These are phyloP conservation scores for Fusarium proliferatum DNA, from an alignment of 2,329 filamentous ascomycete genomes.

Conservation along the genomic window DNA sequence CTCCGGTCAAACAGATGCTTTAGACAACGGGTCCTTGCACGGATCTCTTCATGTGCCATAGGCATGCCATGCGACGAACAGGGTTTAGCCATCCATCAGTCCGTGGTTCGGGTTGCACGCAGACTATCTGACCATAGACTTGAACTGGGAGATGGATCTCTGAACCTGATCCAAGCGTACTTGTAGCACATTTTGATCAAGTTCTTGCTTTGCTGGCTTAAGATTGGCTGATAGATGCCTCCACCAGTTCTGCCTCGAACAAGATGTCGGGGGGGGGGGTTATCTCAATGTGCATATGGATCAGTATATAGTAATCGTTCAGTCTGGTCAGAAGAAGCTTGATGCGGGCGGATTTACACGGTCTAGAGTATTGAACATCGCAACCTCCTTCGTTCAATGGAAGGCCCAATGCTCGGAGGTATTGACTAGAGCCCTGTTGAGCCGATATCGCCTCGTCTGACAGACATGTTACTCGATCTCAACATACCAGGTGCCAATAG, in stretches of 20 bases:
- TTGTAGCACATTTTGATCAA: background rate
- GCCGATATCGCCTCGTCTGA: conserved; percentile 16
- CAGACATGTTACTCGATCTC: conserved; percentile 2
- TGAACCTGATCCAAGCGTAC: background rate
- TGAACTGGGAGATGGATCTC: background rate
- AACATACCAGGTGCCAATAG: conserved; percentile 7
- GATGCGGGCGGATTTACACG: conserved; percentile 1
- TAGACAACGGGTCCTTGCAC: conserved; percentile 25
- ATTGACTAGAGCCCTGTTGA: background rate
- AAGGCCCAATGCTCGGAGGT: background rate
- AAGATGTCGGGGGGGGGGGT: background rate
- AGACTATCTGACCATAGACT: conserved; percentile 12
- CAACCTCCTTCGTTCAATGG: background rate
- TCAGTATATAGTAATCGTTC: background rate
- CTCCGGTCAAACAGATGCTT: conserved; percentile 23
- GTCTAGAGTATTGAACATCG: background rate
- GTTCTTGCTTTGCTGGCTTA: background rate
- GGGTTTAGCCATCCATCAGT: conserved; percentile 36
- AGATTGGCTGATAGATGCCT: background rate
- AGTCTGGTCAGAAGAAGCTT: conserved; percentile 1
- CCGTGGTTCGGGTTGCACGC: conserved; percentile 34
- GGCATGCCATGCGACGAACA: conserved; percentile 38
- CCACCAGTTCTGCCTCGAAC: background rate
- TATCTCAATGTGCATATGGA: background rate
- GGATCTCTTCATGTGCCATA: conserved; percentile 29